Evolutionary conservation across 2,329 filamentous ascomycete species (phyloP).

Genomic region (Phialemonium atrogriseum): DNA sequence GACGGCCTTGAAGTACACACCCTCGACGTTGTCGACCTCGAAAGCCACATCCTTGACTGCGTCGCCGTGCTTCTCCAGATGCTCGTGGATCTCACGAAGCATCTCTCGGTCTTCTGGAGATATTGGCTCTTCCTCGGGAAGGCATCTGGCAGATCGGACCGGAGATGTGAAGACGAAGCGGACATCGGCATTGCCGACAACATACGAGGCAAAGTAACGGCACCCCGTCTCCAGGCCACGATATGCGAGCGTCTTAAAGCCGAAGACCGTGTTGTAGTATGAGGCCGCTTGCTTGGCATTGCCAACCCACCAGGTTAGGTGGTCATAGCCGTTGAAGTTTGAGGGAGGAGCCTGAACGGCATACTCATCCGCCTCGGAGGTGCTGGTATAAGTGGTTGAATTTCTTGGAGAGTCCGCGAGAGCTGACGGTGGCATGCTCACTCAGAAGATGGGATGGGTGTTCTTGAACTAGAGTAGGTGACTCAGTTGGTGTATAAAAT

Average conservation of each 20-base stretch:
- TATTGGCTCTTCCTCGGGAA: constrained; percentile 52
- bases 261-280: constrained; percentile 83
- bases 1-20: constrained; percentile 69
- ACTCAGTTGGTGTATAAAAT: constrained; percentile 2
- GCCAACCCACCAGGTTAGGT: constrained; percentile 92
- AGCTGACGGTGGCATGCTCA: constrained; percentile 52
- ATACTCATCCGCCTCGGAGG: constrained; percentile 41
- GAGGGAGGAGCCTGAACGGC: constrained; percentile 40
- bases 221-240: constrained; percentile 82
- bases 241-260: constrained; percentile 77
- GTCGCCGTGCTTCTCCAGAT: constrained; percentile 83
- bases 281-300: constrained; percentile 93
- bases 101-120: constrained; percentile 54
- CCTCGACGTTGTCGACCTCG: constrained; percentile 81
- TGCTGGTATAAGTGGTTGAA: constrained; percentile 31
- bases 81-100: constrained; percentile 68
- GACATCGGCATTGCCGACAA: constrained; percentile 67
- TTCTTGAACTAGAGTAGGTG: too few relatives aligned
- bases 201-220: constrained; percentile 73
- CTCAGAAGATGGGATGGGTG: too few relatives aligned
- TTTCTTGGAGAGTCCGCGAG: constrained; percentile 40
- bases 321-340: constrained; percentile 79
- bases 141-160: constrained; percentile 51
- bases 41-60: constrained; percentile 94
- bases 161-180: constrained; percentile 82